A percentile compares a stretch with the other conserved stretches of the same genome.
These are phyloP conservation scores for Phaeotremella skinneri DNA, from an alignment of 768 basidiomycete genomes.

Conservation along the genomic window DNA sequence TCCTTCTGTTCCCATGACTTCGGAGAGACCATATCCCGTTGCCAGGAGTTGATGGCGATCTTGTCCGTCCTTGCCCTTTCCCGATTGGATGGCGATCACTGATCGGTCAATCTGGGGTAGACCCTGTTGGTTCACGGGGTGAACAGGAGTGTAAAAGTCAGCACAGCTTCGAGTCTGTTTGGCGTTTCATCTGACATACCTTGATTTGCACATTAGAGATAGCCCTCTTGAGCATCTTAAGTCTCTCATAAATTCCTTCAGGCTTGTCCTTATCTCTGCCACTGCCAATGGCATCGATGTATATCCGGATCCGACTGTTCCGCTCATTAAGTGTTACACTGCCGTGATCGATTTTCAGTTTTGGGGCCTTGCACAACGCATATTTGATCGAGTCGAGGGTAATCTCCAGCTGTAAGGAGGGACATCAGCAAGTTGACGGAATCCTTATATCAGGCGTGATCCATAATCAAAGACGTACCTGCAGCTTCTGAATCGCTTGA, in stretches of 20 bases:
- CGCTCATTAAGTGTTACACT: slow-evolving; percentile 30
- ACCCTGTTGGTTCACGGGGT: no score
- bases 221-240: slow-evolving; percentile 80
- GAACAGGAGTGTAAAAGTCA: no score
- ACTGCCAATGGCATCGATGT: slow-evolving; percentile 43
- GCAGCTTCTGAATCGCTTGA: slow-evolving; percentile 81
- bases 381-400: slow-evolving; percentile 89
- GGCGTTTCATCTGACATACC: slow-evolving; percentile 53
- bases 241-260: slow-evolving; percentile 51
- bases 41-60: slow-evolving; percentile 89
- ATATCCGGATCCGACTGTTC: slow-evolving; percentile 53
- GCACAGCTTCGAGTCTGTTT: not conserved
- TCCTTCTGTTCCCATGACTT: slow-evolving; percentile 98
- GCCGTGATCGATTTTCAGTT: slow-evolving; percentile 67
- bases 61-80: slow-evolving; percentile 82
- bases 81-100: slow-evolving; percentile 65
- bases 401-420: slow-evolving; percentile 71
- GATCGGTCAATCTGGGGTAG: slow-evolving; percentile 83
- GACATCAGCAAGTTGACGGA: not conserved
- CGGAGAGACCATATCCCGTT: slow-evolving; percentile 93
- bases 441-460: not conserved
- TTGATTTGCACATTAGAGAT: slow-evolving; percentile 87
- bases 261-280: slow-evolving; percentile 42
- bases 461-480: no score
- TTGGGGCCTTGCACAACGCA: slow-evolving; percentile 79